Evolutionary conservation across 495 filamentous ascomycete species (phyloP), one percentile per base, ranked within the genome.

Genomic region (Penicillium coffeae): DNA sequence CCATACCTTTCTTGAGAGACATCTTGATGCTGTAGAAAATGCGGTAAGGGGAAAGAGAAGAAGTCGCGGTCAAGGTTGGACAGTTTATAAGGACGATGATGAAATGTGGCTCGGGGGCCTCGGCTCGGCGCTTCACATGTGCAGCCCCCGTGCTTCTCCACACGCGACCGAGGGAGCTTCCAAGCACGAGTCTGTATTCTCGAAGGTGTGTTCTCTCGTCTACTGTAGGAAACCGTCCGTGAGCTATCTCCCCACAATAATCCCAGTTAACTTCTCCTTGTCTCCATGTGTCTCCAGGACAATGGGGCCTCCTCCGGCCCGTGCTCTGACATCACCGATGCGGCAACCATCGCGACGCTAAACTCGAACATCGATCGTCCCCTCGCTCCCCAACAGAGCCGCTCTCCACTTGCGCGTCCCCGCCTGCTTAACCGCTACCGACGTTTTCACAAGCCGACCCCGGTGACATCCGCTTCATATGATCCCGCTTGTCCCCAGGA

Each of bases 1-100:
- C 19, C 4, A 4, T 80, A 89, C 89, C 80, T 73, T 85, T 83
- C 73, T 87, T 88, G 70, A 94, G 80, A 82, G 87, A 81, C 89
- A 94, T 94, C 50, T 52, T 83, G 68, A 38, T 22, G 42, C 8
- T 32, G 44, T 25, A 46, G 43, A 25, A 38, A 21, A 33, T 32
- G 40, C 7, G 40, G 18, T 16, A 21, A 16, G 42, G 42, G 34
- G 25, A 34, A 33, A 51, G 21, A 30, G 10, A 40, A 37, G 15
- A 37, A 37, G 35, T 10, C n/a, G n/a, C n/a, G n/a, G n/a, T 30
- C 25, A 30, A 30, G 25, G 25, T n/a, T n/a, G n/a, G n/a, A 4
- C 25, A 30, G 25, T 4, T 45, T 45, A 45, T 36, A 45, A 34
- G 20, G 25, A 30, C 27, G 30, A 47, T 45, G 51, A 48, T 59